Evolutionary conservation across 495 filamentous ascomycete genomes (phyloP), one percentile per base, ranked within the genome.

Genomic region (Penicillium bialowiezense): DNA sequence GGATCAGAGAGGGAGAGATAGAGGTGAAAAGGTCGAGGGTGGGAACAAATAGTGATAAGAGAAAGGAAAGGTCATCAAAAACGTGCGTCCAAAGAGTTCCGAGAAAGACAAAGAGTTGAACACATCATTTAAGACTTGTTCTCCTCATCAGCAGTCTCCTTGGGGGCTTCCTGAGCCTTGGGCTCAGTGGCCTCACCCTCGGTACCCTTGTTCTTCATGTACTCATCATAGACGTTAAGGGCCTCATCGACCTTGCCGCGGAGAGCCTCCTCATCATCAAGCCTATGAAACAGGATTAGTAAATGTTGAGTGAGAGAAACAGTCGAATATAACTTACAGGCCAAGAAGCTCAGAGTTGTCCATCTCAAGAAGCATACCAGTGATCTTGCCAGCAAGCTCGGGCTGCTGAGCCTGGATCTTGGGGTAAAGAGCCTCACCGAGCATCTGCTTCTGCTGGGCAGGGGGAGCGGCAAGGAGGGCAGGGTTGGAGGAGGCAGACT

Each of bases 361-460:
- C 93, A 99, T 99, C 81, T 99, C 93, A 58, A 99, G 66, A 60
- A 99, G 83, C 93, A 99, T 99, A 70, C 93, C 93, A 51, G 93
- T 99, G 64, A 99, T 97, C 86, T 99, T 99, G 58, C 93, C 93
- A 54, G 93, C 93, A 51, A 99, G 77, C 54, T 95, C 89, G 35
- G 91, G 90, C 78, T 97, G 90, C 71, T 93, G 82, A 44, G 79
- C 80, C 68, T 90, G 84, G 63, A 99, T 97, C 86, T 97, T 97
- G 55, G 93, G 93, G 79, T 97, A 99, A 43, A 99, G 83, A 45
- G 88, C 86, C 75, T 99, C 93, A 59, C 93, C 93, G 44, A 99
- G 82, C 73, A 96, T 85, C 77, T 99, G 93, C 84, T 99, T 99
- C 77, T 97, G 95, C 65, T 90, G 86, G 28, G 72, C 64, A 12